phyloP scores from a whole-genome alignment of 192 early-diverging fungal genomes.

The Mortierella hygrophila region DNA sequence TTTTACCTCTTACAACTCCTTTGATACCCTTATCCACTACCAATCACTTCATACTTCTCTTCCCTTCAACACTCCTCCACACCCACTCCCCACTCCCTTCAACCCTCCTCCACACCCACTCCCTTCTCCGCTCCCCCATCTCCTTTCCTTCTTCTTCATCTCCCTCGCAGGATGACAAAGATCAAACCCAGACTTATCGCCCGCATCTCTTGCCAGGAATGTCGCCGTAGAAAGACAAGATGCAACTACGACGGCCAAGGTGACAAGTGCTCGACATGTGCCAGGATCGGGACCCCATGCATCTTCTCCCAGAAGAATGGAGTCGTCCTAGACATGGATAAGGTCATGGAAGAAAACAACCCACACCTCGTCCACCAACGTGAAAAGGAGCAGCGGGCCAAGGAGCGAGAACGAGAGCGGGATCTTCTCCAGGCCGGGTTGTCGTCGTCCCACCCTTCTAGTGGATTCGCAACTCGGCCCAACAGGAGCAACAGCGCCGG shows the following conservation, averaged over 20 bases:
- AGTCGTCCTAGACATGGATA: constrained; percentile 50
- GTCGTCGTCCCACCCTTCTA: constrained; percentile 24
- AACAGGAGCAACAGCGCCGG: constrained; percentile 44
- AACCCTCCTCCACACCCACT: not conserved
- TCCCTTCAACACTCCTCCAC: constrained; percentile 26
- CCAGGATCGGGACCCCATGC: constrained; percentile 47
- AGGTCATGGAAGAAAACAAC: constrained; percentile 57
- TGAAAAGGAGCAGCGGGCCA: constrained; percentile 49
- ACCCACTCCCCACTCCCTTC: not conserved
- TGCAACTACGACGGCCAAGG: constrained; percentile 55
- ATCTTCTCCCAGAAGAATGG: constrained; percentile 57
- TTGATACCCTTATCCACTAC: not conserved
- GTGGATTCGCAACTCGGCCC: constrained; percentile 10
- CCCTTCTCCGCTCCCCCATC: not conserved
- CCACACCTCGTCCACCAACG: constrained; percentile 52
- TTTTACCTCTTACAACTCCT: not conserved
- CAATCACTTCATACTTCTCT: not conserved
- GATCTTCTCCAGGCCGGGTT: not conserved
- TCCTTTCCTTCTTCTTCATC: not conserved
- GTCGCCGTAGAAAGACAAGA: constrained; percentile 46
- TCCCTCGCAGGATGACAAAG: constrained; percentile 37
- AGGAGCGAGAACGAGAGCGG: not conserved
- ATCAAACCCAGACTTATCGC: constrained; percentile 56
- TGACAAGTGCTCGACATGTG: constrained; percentile 52
- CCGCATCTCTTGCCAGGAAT: constrained; percentile 55